phyloP scores from a whole-genome alignment of 75 land plant species.

The Chamaecyparis obtusa region DNA sequence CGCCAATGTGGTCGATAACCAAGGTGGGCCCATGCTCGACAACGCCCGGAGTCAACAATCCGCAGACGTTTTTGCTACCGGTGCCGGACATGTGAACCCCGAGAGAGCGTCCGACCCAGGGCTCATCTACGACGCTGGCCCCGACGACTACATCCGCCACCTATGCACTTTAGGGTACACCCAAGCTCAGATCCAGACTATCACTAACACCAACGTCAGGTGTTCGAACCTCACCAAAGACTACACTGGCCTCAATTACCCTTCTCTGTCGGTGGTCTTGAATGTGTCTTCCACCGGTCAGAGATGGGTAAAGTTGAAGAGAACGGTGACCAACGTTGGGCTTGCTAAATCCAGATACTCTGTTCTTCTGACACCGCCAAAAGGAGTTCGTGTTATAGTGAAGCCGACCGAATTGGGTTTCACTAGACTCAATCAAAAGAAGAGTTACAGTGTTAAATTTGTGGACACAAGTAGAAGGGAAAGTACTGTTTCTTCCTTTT shows the following conservation, averaged over 20 bases:
- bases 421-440: slow-evolving; percentile 16
- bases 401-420: slow-evolving; percentile 29
- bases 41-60: neutral
- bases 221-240: neutral
- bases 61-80: slow-evolving; percentile 22
- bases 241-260: slow-evolving; percentile 39
- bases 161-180: slow-evolving; percentile 27
- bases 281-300: slow-evolving; percentile 5
- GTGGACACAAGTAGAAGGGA: neutral
- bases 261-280: slow-evolving; percentile 24
- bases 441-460: slow-evolving; percentile 19
- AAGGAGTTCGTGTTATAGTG: slow-evolving; percentile 26
- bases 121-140: slow-evolving; percentile 37
- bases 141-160: slow-evolving; percentile 33
- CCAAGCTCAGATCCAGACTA: neutral
- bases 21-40: slow-evolving; percentile 15
- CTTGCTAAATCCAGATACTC: slow-evolving; percentile 19
- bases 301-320: neutral
- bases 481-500: neutral
- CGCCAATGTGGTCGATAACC: slow-evolving; percentile 17
- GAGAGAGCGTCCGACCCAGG: slow-evolving; percentile 43
- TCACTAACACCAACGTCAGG: slow-evolving; percentile 14
- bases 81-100: slow-evolving; percentile 57
- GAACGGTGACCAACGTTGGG: slow-evolving; percentile 43
- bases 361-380: slow-evolving; percentile 19